Percentiles rank a stretch among this genome's conserved stretches.
phyloP scores from a whole-genome alignment of 2,329 filamentous ascomycete species.

The Penicillium sp. region DNA sequence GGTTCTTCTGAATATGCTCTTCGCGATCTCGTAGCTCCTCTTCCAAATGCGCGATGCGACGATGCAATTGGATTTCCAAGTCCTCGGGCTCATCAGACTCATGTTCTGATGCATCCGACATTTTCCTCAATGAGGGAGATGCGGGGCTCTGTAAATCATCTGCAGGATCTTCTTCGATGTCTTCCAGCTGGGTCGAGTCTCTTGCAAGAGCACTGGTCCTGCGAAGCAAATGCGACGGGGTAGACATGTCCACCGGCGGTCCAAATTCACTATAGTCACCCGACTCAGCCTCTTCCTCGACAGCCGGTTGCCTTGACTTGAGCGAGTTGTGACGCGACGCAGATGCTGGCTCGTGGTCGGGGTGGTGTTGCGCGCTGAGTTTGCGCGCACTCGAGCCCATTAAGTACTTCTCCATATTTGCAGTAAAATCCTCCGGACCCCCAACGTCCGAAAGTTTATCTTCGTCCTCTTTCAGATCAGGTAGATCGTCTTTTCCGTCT shows the following conservation, averaged over 20 bases:
- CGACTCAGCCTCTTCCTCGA: slow-evolving; percentile 30
- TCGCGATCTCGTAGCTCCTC: slow-evolving; percentile 32
- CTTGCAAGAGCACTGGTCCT: slow-evolving; percentile 23
- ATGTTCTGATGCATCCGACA: slow-evolving; percentile 15
- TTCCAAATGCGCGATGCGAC: slow-evolving; percentile 31
- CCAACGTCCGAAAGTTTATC: slow-evolving; percentile 37
- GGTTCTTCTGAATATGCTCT: slow-evolving; percentile 32
- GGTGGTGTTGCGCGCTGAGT: slow-evolving; percentile 3
- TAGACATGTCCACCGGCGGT: slow-evolving; percentile 42
- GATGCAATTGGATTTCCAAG: slow-evolving; percentile 23
- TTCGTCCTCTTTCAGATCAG: slow-evolving; percentile 24
- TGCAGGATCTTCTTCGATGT: slow-evolving; percentile 34
- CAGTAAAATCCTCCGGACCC: slow-evolving; percentile 41
- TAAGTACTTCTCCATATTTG: slow-evolving; percentile 40
- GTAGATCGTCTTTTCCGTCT: slow-evolving; percentile 22
- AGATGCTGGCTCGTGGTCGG: slow-evolving; percentile 3
- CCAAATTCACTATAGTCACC: slow-evolving; percentile 41
- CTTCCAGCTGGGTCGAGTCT: slow-evolving; percentile 34
- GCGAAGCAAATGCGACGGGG: slow-evolving; percentile 39
- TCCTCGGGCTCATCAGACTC: slow-evolving; percentile 10
- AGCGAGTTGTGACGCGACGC: slow-evolving; percentile 17
- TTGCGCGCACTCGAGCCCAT: slow-evolving; percentile 24
- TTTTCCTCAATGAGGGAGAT: slow-evolving; percentile 27
- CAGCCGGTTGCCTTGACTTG: slow-evolving; percentile 23
- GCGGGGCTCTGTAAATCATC: slow-evolving; percentile 18